Evolutionary conservation across 2,329 filamentous ascomycete species (phyloP), one percentile per base, ranked within the genome.

Genomic region (Aspergillus fumigatiaffinis): DNA sequence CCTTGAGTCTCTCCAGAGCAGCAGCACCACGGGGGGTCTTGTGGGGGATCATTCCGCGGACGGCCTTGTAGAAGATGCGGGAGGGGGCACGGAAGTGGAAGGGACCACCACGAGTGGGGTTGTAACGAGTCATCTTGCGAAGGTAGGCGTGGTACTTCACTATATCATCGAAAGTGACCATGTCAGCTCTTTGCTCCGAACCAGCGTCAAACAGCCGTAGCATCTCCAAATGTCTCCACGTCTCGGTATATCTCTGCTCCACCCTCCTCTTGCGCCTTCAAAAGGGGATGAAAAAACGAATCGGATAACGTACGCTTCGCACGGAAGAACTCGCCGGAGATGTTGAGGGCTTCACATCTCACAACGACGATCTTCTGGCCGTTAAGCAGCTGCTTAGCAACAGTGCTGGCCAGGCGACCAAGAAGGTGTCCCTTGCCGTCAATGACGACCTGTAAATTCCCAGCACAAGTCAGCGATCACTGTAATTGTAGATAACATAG

Each of bases 131-230:
- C 84, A 95, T 94, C 90, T 99, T 99, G 87, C 94, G 92, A 77
- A 99, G 89, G 87, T 97, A 97, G 82, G 94, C 91, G 80, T 94
- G 91, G 89, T 99, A 99, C 91, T 99, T 99, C 83, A 99, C 94
- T 99, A 78, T 84, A 80, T 57, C 62, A 58, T 55, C 53, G 59
- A 67, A 63, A 46, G 10, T 46, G 10, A 17, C 60, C 65, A 66
- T 68, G 77, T 87, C 75, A 88, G 84, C 61, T 58, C 50, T 63
- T 54, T 63, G 56, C 46, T 54, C 26, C 21, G 48, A 20, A 51
- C 29, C 44, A 26, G 44, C 23, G 23, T 14, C 23, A 14, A 12
- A 47, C 14, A 3, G 44, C 10, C 44, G 14, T 8, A 14, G 3
- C 20, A 23, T 25, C 23, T 47, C 20, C 21, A 55, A 56, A 52